A percentile compares a stretch with the other conserved stretches of the same genome.
phyloP scores from a whole-genome alignment of 352 stramenopile species.

The Thraustotheca clavata region DNA sequence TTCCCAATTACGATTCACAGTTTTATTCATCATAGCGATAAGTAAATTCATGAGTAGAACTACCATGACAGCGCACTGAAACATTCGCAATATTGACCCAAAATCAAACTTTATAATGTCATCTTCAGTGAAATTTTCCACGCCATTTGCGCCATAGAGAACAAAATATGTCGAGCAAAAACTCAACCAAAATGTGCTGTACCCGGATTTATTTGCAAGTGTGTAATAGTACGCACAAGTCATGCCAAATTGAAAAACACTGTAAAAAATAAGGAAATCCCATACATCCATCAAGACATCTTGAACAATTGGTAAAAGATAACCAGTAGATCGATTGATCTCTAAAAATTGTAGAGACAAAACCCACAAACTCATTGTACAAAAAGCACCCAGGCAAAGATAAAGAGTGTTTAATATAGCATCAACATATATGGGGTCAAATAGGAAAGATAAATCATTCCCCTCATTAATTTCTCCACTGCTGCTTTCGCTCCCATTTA shows the following conservation, averaged over 20 bases:
- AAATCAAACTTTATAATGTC: too few relatives aligned
- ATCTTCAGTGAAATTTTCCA: not conserved
- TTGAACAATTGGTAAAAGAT: not conserved
- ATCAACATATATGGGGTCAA: too few relatives aligned
- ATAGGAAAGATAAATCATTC: too few relatives aligned
- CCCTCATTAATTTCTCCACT: too few relatives aligned
- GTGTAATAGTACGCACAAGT: not conserved
- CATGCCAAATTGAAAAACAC: slow-evolving; percentile 13
- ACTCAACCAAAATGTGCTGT: not conserved
- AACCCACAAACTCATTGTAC: slow-evolving; percentile 4
- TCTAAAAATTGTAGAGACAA: slow-evolving; percentile 11
- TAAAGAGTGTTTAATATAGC: not conserved
- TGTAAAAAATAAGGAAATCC: slow-evolving; percentile 13
- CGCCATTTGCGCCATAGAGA: not conserved
- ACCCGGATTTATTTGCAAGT: not conserved
- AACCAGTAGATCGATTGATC: not conserved
- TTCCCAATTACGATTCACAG: slow-evolving; percentile 1
- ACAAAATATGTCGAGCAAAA: slow-evolving; percentile 13
- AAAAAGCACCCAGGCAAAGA: not conserved
- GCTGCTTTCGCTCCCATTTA: too few relatives aligned
- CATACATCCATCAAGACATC: slow-evolving; percentile 1
- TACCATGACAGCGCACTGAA: slow-evolving; percentile 9
- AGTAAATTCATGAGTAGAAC: slow-evolving; percentile 7
- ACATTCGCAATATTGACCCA: not conserved
- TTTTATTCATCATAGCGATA: slow-evolving; percentile 16